These are phyloP conservation scores for Alnus glutinosa DNA, from an alignment of 306 rosid genomes.

Conservation along the genomic window DNA sequence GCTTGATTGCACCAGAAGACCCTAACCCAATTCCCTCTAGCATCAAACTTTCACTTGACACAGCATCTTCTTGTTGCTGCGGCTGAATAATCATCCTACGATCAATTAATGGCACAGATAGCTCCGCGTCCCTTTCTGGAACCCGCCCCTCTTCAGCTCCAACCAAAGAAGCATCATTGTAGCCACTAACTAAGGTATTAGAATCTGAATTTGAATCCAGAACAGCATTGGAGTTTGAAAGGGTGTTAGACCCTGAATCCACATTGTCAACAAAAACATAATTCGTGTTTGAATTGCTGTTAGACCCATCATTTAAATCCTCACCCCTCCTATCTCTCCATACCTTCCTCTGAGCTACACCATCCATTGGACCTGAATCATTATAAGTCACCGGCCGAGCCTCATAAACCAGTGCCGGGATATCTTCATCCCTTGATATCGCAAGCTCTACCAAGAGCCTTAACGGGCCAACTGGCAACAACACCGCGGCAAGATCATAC, in stretches of 20 bases:
- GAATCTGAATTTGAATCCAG: conserved; percentile 24
- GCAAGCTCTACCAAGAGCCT: conserved; percentile 92
- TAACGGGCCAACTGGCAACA: conserved; percentile 82
- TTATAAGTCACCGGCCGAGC: conserved; percentile 71
- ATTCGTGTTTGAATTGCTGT: conserved; percentile 16
- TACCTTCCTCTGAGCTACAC: conserved; percentile 53
- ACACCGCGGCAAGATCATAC: conserved; percentile 91
- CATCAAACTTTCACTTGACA: conserved; percentile 48
- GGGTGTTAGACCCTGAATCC: conserved; percentile 22
- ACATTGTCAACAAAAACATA: conserved; percentile 36
- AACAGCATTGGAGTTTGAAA: conserved; percentile 19
- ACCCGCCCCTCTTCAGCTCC: conserved; percentile 61
- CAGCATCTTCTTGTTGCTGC: conserved; percentile 33
- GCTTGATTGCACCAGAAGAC: conserved; percentile 89
- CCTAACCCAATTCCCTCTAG: conserved; percentile 91
- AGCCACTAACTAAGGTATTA: conserved; percentile 9
- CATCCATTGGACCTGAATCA: conserved; percentile 35
- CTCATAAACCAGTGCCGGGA: conserved; percentile 93
- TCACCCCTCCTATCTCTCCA: conserved; percentile 76
- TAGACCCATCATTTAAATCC: conserved; percentile 26
- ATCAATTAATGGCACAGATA: conserved; percentile 60
- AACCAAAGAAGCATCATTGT: conserved; percentile 24
- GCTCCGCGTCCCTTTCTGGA: conserved; percentile 43
- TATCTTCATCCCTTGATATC: conserved; percentile 87
- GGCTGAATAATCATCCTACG: conserved; percentile 36